Conservation (phyloP, 768 basidiomycete genomes). For the Pleurotus tuoliensis region DNA sequence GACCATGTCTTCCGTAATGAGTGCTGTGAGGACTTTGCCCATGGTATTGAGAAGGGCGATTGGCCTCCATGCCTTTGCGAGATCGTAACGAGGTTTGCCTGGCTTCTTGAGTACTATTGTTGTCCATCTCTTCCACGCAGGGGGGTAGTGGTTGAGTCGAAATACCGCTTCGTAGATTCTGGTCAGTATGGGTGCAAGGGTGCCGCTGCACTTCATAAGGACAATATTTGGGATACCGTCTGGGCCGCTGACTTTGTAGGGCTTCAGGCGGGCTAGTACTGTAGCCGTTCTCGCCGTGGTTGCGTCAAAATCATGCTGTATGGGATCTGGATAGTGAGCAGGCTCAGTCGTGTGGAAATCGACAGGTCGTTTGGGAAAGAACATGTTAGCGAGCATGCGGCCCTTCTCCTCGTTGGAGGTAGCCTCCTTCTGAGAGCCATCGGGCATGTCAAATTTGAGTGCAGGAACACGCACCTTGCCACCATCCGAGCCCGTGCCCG, state of each 20-base stretch:
- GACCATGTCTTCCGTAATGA: conserved; percentile 18
- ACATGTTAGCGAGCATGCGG: conserved; percentile 6
- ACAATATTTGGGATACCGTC: conserved; percentile 24
- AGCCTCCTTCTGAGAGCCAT: not conserved
- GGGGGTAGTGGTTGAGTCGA: conserved; percentile 7
- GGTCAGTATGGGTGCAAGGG: conserved; percentile 10
- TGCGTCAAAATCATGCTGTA: conserved; percentile 12
- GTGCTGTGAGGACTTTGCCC: conserved; percentile 22
- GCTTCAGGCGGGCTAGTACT: conserved; percentile 10
- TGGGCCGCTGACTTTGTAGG: conserved; percentile 18
- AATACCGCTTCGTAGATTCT: conserved; percentile 15
- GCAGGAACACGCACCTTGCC: conserved; percentile 11
- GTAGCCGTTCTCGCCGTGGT: conserved; percentile 5
- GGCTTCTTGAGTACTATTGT: conserved; percentile 33
- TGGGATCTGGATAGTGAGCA: not conserved
- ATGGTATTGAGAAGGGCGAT: conserved; percentile 31
- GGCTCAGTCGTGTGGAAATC: conserved; percentile 11
- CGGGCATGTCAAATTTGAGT: not conserved
- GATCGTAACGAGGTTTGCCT: conserved; percentile 26
- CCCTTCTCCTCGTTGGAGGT: conserved; percentile 12
- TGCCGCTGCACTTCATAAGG: conserved; percentile 11
- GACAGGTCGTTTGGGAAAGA: conserved; percentile 16
- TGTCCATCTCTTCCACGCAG: conserved; percentile 17
- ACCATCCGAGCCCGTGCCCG: conserved; percentile 3
- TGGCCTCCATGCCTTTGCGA: conserved; percentile 29